Evolutionary conservation across 2,329 filamentous ascomycete genomes (phyloP), one percentile per base, ranked within the genome.

Genomic region (Penicillium griseofulvum): DNA sequence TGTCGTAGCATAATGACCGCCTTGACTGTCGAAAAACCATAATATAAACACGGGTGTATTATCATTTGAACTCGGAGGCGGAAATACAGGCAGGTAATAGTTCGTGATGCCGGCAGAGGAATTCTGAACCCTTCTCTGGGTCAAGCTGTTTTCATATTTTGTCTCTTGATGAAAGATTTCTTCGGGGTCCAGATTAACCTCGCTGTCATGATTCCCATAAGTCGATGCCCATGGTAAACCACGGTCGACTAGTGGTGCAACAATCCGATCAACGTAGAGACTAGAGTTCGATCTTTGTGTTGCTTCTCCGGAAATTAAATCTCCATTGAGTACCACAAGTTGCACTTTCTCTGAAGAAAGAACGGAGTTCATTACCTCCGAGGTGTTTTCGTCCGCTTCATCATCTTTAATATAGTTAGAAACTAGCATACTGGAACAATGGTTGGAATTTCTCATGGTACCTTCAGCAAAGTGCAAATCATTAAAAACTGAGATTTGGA

Each of bases 391-490:
- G 67, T 90, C 87, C 57, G 83, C 81, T 11, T 34, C 28, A 2
- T 53, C 49, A 49, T 62, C 61, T 65, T 37, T 2, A 16, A 8
- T 1, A 9, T 29, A 14, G 26, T 60, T 34, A 61, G 43, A 11
- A 46, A 28, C 5, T 34, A 61, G 46, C 14, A 46, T 31, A 4
- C 31, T 76, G 73, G 1, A 76, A 76, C 0, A 77, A 74, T 75
- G 76, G 83, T 22, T 33, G n/a, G 4, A 67, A 60, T 31, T 75
- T 71, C 67, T 74, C 77, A 4, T 24, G 3, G n/a, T 71, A 83
- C 83, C 81, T 70, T 91, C 87, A 10, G 87, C 88, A 66, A 87
- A 88, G 67, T 91, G 87, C 8, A 90, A 71, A 62, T 91, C 88
- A 28, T 83, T 81, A 57, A 91, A 88, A 12, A 90, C 79, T 1